Base-by-base conservation (phyloP, 2,329 filamentous ascomycete genomes). In the Pyrenophora seminiperda region DNA sequence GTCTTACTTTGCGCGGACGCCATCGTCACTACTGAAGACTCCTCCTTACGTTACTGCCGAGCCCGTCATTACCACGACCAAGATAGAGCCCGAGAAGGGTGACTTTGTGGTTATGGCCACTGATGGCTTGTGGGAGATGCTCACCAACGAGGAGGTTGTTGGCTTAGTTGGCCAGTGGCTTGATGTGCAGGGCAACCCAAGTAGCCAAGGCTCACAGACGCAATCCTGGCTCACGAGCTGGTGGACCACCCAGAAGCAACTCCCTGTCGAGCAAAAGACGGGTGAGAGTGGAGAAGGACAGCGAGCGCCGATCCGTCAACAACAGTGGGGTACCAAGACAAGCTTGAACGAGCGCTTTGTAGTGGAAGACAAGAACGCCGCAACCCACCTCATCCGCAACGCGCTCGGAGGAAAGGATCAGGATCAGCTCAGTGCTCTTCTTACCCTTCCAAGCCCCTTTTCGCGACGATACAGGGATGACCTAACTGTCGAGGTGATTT, bases 1-100 rank as follows among this genome's bases (percentile, higher is more conserved):
- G 58, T 87, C 88, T 24, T 99, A 96, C 79, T 97, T 97, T 67
- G 91, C 90, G 17, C 85, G 91, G 41, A 88, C 84, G 11, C 87
- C 90, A 2, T 89, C 88, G 7, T 82, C 85, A 13, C 78, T 91
- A 24, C 79, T 97, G 50, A 91, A 90, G 74, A 97, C 92, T 0
- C 94, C 94, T 7, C 94, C 94, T 0, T 99, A 99, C 66, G 94
- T 99, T 32, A 99, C 94, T 3, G 94, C 94, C 1, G 95, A 99
- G 75, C 94, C 94, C 2, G 82, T 97, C 17, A 84, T 99, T 44
- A 97, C 93, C 0, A 96, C 91, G 1, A 97, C 93, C 37, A 88
- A 94, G 72, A 87, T 99, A 43, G 82, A 93, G 62, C 94, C 94
- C 1, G 84, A 90, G 45, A 90, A 90, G 56, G 92, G 93, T 37